phyloP scores from a whole-genome alignment of 139 green algal genomes.

The Picocystis salinarum region DNA sequence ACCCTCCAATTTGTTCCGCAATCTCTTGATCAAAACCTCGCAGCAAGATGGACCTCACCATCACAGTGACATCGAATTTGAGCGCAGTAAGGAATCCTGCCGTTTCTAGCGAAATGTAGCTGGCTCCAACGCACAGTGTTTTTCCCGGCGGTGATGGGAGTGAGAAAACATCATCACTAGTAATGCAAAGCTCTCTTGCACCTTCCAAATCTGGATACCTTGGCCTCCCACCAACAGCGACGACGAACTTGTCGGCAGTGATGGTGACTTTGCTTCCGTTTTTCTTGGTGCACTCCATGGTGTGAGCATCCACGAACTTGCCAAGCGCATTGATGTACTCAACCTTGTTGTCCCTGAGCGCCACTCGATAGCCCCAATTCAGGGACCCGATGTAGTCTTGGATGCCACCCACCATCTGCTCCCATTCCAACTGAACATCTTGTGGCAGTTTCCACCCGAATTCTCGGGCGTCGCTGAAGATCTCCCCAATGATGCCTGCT shows the following conservation, averaged over 20 bases:
- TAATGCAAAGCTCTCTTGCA: constrained; percentile 29
- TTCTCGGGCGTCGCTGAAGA: constrained; percentile 24
- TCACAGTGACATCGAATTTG: constrained; percentile 20
- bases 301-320: constrained; percentile 19
- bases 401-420: constrained; percentile 18
- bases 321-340: constrained; percentile 26
- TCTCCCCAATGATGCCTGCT: constrained; percentile 26
- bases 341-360: constrained; percentile 22
- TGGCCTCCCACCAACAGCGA: constrained; percentile 32
- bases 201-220: constrained; percentile 25
- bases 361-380: constrained; percentile 28
- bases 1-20: constrained; percentile 19
- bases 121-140: constrained; percentile 24
- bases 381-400: constrained; percentile 30
- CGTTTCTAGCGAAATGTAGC: constrained; percentile 29
- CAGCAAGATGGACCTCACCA: constrained; percentile 23
- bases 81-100: constrained; percentile 25
- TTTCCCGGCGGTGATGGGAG: constrained; percentile 16
- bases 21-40: constrained; percentile 29
- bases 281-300: constrained; percentile 18
- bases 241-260: constrained; percentile 19
- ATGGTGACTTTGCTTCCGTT: constrained; percentile 13
- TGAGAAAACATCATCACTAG: constrained; percentile 30
- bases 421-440: constrained; percentile 1
- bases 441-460: constrained; percentile 18